These are phyloP conservation scores for Hymenoscyphus albidus DNA, from an alignment of 2,329 filamentous ascomycete species.

Conservation along the genomic window DNA sequence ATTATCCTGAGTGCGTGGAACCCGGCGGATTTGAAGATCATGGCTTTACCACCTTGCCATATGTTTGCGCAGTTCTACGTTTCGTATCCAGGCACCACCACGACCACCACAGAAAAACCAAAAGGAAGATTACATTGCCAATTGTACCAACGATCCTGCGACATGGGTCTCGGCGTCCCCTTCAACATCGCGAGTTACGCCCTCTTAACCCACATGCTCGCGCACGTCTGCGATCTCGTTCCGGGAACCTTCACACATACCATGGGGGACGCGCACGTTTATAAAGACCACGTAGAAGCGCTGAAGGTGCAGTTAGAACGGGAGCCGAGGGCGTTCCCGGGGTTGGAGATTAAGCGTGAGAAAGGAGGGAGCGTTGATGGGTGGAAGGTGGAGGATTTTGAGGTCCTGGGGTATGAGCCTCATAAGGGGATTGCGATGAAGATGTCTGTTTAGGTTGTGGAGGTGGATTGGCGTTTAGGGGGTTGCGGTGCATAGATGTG, in stretches of 20 bases:
- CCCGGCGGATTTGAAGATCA: slow-evolving; percentile 75
- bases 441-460: slow-evolving; percentile 69
- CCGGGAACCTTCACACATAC: slow-evolving; percentile 89
- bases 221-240: slow-evolving; percentile 76
- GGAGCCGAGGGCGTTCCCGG: slow-evolving; percentile 77
- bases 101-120: slow-evolving; percentile 32
- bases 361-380: slow-evolving; percentile 77
- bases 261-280: slow-evolving; percentile 98
- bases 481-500: neutral
- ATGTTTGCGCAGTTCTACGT: slow-evolving; percentile 92
- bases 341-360: slow-evolving; percentile 66
- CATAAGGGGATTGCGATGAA: slow-evolving; percentile 96
- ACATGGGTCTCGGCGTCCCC: slow-evolving; percentile 92
- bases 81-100: slow-evolving; percentile 26
- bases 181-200: slow-evolving; percentile 98
- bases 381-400: slow-evolving; percentile 85
- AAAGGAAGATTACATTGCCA: slow-evolving; percentile 75
- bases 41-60: slow-evolving; percentile 92
- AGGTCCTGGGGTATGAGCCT: slow-evolving; percentile 81
- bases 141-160: slow-evolving; percentile 89
- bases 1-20: slow-evolving; percentile 96
- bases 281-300: slow-evolving; percentile 87
- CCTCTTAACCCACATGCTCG: slow-evolving; percentile 90
- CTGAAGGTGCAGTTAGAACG: slow-evolving; percentile 74
- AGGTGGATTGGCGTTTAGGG: neutral